Conservation (phyloP, 2,329 filamentous ascomycete genomes). For the Stagonosporopsis vannaccii region DNA sequence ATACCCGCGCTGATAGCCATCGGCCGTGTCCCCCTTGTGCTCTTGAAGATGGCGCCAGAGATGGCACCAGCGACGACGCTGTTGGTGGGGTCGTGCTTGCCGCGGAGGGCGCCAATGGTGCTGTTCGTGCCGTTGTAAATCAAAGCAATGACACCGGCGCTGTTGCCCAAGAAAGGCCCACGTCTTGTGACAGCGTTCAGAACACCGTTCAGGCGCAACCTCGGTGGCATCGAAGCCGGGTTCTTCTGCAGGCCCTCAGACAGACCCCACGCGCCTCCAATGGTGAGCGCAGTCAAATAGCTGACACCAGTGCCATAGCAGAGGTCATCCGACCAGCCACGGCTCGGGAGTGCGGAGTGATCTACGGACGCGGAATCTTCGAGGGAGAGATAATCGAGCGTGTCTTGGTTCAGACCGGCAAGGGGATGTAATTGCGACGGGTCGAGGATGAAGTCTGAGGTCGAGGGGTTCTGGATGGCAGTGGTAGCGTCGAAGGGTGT, state of each 20-base stretch:
- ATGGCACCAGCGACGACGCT: slow-evolving; percentile 84
- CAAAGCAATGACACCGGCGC: slow-evolving; percentile 92
- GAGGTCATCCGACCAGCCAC: slow-evolving; percentile 97
- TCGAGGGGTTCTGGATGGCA: slow-evolving; percentile 71
- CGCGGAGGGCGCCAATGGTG: slow-evolving; percentile 49
- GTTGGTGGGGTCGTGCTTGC: slow-evolving; percentile 76
- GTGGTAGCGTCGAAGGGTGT: slow-evolving; percentile 73
- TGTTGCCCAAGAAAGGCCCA: slow-evolving; percentile 95
- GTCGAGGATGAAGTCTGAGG: slow-evolving; percentile 86
- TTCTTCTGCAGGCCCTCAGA: slow-evolving; percentile 83
- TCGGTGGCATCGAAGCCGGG: slow-evolving; percentile 76
- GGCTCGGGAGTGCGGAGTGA: slow-evolving; percentile 87
- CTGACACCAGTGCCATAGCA: slow-evolving; percentile 97
- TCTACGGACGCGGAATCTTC: slow-evolving; percentile 90
- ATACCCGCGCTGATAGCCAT: slow-evolving; percentile 96
- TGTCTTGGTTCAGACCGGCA: slow-evolving; percentile 89
- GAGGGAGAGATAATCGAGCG: slow-evolving; percentile 91
- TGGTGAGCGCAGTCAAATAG: slow-evolving; percentile 83
- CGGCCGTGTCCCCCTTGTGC: slow-evolving; percentile 84
- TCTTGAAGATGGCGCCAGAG: slow-evolving; percentile 96
- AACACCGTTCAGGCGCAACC: slow-evolving; percentile 90
- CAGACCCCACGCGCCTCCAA: slow-evolving; percentile 92
- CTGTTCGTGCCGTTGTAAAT: slow-evolving; percentile 80
- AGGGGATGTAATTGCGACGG: slow-evolving; percentile 90
- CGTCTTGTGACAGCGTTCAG: slow-evolving; percentile 92